Evolutionary conservation across 208 protist species (phyloP).

Genomic region (Leishmania guyanensis): DNA sequence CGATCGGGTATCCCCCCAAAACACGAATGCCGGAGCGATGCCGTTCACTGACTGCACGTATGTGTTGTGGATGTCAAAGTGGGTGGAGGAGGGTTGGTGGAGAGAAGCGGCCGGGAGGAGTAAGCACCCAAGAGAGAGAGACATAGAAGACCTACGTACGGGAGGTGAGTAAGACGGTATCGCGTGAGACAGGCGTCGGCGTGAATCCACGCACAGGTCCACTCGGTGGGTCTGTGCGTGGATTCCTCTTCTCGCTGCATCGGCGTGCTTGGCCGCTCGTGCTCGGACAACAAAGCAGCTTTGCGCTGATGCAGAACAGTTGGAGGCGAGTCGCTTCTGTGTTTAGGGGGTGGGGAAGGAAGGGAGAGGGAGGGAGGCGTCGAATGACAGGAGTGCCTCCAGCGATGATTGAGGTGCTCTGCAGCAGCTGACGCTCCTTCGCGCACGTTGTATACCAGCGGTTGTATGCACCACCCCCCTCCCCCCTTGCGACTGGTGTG

Average conservation of each 20-base stretch:
- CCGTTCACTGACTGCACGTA: background rate
- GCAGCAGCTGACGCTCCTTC: background rate
- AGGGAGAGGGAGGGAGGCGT: background rate
- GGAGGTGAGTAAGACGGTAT: no score
- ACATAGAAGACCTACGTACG: no score
- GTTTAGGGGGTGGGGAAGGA: background rate
- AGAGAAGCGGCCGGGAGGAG: background rate
- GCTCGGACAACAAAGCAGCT: no score
- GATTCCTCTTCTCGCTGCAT: no score
- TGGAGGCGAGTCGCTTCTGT: background rate
- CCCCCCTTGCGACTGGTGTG: background rate
- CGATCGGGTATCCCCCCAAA: background rate
- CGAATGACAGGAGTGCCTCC: background rate
- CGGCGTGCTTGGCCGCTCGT: no score
- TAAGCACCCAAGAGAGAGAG: background rate
- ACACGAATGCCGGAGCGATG: background rate
- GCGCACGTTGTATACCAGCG: background rate
- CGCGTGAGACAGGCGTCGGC: no score
- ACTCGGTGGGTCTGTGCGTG: no score
- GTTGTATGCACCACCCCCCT: background rate
- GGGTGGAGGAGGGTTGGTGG: background rate
- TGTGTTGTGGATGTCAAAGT: background rate
- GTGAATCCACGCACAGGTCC: no score
- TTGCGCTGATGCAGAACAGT: no score
- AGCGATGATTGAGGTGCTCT: background rate